Evolutionary conservation across 352 stramenopile species (phyloP).

Genomic region (Globisporangium paddicum): DNA sequence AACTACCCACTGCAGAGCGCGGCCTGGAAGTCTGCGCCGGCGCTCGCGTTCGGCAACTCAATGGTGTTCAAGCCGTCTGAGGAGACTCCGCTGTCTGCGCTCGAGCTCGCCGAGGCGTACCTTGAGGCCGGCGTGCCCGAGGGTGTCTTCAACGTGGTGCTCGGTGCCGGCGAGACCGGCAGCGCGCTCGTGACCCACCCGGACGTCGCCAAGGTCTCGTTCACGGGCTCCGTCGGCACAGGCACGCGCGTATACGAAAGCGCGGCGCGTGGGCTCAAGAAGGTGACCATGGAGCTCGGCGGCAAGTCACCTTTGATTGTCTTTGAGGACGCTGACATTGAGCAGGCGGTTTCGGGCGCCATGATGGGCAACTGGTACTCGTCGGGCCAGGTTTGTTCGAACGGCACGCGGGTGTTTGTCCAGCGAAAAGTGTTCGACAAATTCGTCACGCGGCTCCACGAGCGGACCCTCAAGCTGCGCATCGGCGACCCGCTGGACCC

Average conservation of each 20-base stretch:
- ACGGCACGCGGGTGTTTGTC: constrained; percentile 88
- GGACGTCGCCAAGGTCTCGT: constrained; percentile 73
- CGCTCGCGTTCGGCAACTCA: constrained; percentile 85
- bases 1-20: constrained; percentile 83
- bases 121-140: constrained; percentile 62
- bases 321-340: constrained; percentile 80
- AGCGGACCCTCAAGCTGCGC: constrained; percentile 62
- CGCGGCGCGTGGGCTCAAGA: constrained; percentile 77
- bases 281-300: constrained; percentile 88
- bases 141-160: constrained; percentile 78
- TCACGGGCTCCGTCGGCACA: constrained; percentile 78
- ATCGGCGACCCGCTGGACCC: constrained; percentile 84
- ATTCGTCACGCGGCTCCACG: constrained; percentile 80
- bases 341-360: constrained; percentile 69
- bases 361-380: constrained; percentile 90
- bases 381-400: constrained; percentile 88
- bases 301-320: constrained; percentile 88
- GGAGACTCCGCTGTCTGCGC: constrained; percentile 75
- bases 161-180: constrained; percentile 58
- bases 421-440: constrained; percentile 75
- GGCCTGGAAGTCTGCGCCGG: constrained; percentile 73
- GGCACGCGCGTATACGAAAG: constrained; percentile 65
- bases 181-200: constrained; percentile 48
- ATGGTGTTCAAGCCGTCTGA: constrained; percentile 92
- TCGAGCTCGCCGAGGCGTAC: constrained; percentile 66